Evolutionary conservation across 345 rosid genomes (phyloP).

Genomic region (Conringia planisiliqua): DNA sequence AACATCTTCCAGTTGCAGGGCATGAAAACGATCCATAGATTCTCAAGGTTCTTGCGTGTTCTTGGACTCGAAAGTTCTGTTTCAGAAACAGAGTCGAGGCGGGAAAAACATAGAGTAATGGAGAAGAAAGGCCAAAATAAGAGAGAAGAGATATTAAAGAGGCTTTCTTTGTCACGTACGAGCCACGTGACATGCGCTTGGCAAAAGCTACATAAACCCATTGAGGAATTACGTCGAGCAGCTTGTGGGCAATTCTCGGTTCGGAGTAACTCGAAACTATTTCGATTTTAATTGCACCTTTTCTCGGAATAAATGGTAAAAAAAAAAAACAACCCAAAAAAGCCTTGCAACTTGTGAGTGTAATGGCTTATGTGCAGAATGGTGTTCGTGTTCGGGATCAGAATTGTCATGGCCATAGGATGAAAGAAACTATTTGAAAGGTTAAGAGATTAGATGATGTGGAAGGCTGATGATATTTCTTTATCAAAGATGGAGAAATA

Average conservation of each 20-base stretch:
- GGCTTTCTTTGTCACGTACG: background rate
- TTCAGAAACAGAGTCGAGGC: background rate
- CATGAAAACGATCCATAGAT: background rate
- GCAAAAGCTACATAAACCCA: background rate
- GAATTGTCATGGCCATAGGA: too few relatives aligned
- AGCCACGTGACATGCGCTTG: background rate
- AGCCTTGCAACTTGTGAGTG: too few relatives aligned
- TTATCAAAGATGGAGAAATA: too few relatives aligned
- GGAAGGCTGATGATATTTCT: too few relatives aligned
- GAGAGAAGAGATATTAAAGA: background rate
- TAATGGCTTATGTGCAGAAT: too few relatives aligned
- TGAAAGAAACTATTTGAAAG: too few relatives aligned
- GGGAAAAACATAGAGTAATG: background rate
- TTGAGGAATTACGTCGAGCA: constrained; percentile 4
- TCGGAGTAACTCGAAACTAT: too few relatives aligned
- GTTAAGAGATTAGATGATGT: too few relatives aligned
- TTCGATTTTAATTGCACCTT: too few relatives aligned
- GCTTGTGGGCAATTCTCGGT: background rate
- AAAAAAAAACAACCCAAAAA: too few relatives aligned
- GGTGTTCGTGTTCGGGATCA: too few relatives aligned
- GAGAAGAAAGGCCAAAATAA: background rate
- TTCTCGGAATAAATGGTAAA: too few relatives aligned
- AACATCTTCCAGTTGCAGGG: background rate
- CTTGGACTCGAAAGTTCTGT: background rate
- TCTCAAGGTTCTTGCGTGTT: background rate